Conservation (phyloP, 2,329 filamentous ascomycete genomes). For the Huntiella moniliformis region DNA sequence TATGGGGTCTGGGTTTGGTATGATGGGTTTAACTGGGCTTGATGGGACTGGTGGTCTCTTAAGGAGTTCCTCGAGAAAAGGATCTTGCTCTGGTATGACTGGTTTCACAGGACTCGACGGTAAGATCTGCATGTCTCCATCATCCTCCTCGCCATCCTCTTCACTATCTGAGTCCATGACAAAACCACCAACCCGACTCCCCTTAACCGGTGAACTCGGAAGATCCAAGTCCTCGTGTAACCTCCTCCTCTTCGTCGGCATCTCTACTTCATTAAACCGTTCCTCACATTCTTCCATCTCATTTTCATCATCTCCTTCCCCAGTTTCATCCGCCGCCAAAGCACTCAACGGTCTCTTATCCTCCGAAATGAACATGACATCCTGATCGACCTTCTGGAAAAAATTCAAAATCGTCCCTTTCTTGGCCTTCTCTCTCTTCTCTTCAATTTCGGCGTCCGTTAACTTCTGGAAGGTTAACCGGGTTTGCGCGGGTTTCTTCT, state of each 20-base stretch:
- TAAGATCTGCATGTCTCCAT: conserved; percentile 7
- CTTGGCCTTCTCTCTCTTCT: conserved; percentile 18
- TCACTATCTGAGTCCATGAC: conserved; percentile 50
- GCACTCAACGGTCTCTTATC: conserved; percentile 16
- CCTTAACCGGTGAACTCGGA: conserved; percentile 15
- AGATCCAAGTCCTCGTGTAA: conserved; percentile 11
- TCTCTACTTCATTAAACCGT: conserved; percentile 13
- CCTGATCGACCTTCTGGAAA: conserved; percentile 46
- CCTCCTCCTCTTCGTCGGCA: conserved; percentile 25
- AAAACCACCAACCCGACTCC: conserved; percentile 23
- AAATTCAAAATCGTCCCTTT: conserved; percentile 49
- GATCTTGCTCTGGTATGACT: conserved; percentile 17
- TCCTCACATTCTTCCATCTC: conserved; percentile 1
- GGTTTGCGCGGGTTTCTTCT: conserved; percentile 11
- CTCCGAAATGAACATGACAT: conserved; percentile 12
- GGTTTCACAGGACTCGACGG: conserved; percentile 15
- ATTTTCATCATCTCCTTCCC: not conserved
- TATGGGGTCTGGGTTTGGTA: not conserved
- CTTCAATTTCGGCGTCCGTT: conserved; percentile 10
- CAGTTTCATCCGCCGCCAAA: conserved; percentile 16
- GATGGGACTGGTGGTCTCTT: not conserved
- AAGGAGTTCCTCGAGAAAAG: conserved; percentile 8
- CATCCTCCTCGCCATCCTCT: conserved; percentile 17
- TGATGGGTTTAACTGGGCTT: not conserved
- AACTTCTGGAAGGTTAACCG: conserved; percentile 8